Percentiles rank a stretch among this genome's conserved stretches.
Evolutionary conservation across 1,284 basidiomycete genomes (phyloP).

Genomic region (Mycena sp.): DNA sequence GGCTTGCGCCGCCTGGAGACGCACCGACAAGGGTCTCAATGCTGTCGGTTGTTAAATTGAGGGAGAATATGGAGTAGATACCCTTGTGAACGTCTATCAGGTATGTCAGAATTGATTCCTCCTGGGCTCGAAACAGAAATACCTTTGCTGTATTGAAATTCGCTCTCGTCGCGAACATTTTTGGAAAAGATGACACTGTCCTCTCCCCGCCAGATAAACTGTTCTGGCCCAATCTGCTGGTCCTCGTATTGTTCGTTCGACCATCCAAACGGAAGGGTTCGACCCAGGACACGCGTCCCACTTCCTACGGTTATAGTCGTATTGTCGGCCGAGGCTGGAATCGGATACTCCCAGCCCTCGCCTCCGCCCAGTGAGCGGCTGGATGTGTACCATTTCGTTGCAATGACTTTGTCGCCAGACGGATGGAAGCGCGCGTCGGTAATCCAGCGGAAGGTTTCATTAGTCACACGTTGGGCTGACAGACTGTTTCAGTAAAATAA

Average conservation of each 20-base stretch:
- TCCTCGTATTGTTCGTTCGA: constrained; percentile 63
- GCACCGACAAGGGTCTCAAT: constrained; percentile 62
- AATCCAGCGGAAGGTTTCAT: constrained; percentile 77
- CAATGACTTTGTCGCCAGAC: constrained; percentile 65
- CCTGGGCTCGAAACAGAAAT: constrained; percentile 1
- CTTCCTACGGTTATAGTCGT: constrained; percentile 52
- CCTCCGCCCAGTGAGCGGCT: constrained; percentile 70
- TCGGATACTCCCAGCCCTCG: constrained; percentile 73
- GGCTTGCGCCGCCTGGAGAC: constrained; percentile 72
- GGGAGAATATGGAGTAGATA: constrained; percentile 72
- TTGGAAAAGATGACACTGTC: constrained; percentile 72
- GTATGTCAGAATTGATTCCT: not conserved
- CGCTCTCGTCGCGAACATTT: constrained; percentile 60
- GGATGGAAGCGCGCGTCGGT: constrained; percentile 77
- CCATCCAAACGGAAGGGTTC: constrained; percentile 69
- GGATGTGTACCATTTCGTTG: constrained; percentile 79
- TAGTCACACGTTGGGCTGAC: constrained; percentile 70
- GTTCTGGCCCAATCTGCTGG: constrained; percentile 78
- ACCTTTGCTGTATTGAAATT: constrained; percentile 75
- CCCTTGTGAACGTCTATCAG: constrained; percentile 69
- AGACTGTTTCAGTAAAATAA: not conserved
- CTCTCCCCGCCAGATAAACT: constrained; percentile 66
- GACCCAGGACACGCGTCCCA: constrained; percentile 64
- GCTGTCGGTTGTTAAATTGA: constrained; percentile 64
- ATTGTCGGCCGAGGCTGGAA: constrained; percentile 48